These are phyloP conservation scores for Suillus americanus DNA, from an alignment of 768 basidiomycete species.

Conservation along the genomic window DNA sequence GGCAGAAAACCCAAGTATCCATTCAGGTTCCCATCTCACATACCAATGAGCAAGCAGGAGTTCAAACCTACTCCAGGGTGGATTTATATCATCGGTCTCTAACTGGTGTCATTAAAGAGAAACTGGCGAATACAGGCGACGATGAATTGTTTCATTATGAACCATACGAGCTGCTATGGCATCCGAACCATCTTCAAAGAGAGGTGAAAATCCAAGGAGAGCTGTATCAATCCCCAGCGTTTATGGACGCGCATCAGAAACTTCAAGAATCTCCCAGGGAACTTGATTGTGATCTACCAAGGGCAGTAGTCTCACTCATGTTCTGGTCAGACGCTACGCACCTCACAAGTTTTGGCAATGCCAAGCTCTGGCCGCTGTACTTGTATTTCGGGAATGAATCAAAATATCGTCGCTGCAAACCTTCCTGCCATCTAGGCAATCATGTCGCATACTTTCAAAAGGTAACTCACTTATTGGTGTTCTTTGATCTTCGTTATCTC, in stretches of 20 bases:
- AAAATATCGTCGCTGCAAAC: conserved; percentile 22
- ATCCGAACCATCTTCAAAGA: too few relatives aligned
- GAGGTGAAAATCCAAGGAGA: too few relatives aligned
- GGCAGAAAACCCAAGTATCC: too few relatives aligned
- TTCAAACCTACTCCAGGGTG: too few relatives aligned
- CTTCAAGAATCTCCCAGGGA: conserved; percentile 15
- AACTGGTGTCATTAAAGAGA: too few relatives aligned
- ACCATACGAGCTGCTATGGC: too few relatives aligned
- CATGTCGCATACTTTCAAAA: conserved; percentile 11
- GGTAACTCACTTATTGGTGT: background rate
- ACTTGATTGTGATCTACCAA: conserved; percentile 11
- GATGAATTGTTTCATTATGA: too few relatives aligned
- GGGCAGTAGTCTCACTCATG: conserved; percentile 21
- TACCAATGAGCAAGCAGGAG: too few relatives aligned
- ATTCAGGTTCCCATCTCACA: too few relatives aligned
- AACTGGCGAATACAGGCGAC: too few relatives aligned
- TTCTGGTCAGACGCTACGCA: conserved; percentile 19
- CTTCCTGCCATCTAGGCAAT: conserved; percentile 11
- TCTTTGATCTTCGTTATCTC: background rate
- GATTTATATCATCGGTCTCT: too few relatives aligned
- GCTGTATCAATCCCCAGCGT: conserved; percentile 9
- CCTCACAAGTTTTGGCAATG: conserved; percentile 29
- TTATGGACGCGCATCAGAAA: conserved; percentile 11
- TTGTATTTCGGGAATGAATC: conserved; percentile 20
- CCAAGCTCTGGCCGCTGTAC: conserved; percentile 26